These are phyloP conservation scores for Sporobolomyces pararoseus DNA, from an alignment of 768 basidiomycete genomes.

Conservation along the genomic window DNA sequence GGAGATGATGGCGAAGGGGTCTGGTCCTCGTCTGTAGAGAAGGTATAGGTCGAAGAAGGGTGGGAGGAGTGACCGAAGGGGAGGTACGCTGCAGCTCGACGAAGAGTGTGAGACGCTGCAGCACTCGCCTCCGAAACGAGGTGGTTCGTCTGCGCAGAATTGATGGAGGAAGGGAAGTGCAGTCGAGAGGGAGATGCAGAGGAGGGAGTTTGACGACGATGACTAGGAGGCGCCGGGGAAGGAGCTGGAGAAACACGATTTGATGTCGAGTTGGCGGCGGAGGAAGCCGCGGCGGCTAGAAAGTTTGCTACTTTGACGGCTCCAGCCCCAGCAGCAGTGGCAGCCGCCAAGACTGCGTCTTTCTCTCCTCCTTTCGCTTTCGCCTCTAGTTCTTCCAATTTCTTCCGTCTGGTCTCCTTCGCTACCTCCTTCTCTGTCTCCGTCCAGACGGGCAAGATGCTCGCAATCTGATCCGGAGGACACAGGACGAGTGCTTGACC, in stretches of 20 bases:
- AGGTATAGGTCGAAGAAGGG: slow-evolving; percentile 5
- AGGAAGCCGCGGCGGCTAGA: slow-evolving; percentile 24
- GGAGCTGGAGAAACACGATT: slow-evolving; percentile 8
- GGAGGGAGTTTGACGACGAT: not conserved
- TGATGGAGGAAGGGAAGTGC: not conserved
- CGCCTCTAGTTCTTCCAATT: slow-evolving; percentile 4
- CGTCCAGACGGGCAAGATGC: slow-evolving; percentile 74
- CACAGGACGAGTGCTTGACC: slow-evolving; percentile 81
- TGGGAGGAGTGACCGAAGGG: slow-evolving; percentile 9
- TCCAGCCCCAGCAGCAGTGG: slow-evolving; percentile 2
- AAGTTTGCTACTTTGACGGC: slow-evolving; percentile 26
- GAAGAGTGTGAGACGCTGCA: slow-evolving; percentile 22
- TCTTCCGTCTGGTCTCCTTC: not conserved
- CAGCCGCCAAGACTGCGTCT: not conserved
- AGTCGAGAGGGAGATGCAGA: not conserved
- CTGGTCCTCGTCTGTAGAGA: not conserved
- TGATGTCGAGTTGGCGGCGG: not conserved
- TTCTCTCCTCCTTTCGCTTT: slow-evolving; percentile 9
- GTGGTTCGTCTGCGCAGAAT: not conserved
- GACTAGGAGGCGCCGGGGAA: not conserved
- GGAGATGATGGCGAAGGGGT: not conserved
- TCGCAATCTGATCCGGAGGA: slow-evolving; percentile 71
- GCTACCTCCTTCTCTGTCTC: slow-evolving; percentile 62
- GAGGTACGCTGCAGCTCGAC: slow-evolving; percentile 30
- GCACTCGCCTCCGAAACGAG: slow-evolving; percentile 22